Conservation (phyloP, 768 basidiomycete genomes). For the Pleurotus djamor region DNA sequence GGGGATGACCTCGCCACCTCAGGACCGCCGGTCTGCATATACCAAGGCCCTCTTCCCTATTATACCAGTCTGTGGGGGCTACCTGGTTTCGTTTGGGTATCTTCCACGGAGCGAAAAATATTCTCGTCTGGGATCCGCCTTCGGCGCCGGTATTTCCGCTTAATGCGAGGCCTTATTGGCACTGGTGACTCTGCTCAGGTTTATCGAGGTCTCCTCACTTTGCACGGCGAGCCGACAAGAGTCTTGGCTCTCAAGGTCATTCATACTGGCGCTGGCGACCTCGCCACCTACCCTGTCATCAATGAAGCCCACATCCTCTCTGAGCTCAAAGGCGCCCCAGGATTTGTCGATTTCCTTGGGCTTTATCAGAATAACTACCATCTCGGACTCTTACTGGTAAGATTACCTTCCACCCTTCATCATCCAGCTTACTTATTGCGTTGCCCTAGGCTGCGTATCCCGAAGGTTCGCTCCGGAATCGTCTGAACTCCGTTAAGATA, state of each 20-base stretch:
- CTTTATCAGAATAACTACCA: not conserved
- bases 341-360: not conserved
- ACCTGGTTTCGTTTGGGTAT: too few species aligned
- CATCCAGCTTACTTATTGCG: not conserved
- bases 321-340: not conserved
- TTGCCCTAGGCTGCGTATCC: not conserved
- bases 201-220: not conserved
- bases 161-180: not conserved
- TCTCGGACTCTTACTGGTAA: not conserved
- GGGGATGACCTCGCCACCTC: too few species aligned
- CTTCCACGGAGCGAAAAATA: too few species aligned
- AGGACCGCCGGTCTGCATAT: too few species aligned
- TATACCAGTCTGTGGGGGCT: too few species aligned
- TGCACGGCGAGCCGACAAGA: not conserved
- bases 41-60: not conserved
- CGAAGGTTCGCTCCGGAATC: not conserved
- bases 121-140: not conserved
- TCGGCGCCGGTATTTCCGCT: not conserved
- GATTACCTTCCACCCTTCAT: too few species aligned
- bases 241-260: not conserved
- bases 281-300: not conserved
- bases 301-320: not conserved
- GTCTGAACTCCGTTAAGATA: not conserved
- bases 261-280: not conserved
- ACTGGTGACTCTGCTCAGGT: not conserved